These are phyloP conservation scores for Ophiostoma triangulosporum DNA, from an alignment of 2,329 filamentous ascomycete species.

Conservation along the genomic window DNA sequence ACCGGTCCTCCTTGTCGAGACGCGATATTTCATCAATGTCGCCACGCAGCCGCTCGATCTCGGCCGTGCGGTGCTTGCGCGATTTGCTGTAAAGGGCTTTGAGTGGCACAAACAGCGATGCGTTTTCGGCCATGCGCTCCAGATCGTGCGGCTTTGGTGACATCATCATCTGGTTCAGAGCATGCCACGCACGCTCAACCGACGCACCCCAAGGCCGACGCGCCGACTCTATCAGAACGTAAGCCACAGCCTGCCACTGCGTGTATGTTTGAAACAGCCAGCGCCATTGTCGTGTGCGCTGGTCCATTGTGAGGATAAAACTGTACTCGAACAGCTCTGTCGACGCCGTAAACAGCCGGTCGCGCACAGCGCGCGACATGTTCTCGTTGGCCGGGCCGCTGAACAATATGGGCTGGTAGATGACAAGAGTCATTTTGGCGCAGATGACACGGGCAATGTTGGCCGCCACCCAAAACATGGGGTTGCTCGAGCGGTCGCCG, in stretches of 20 bases:
- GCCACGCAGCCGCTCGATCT: conserved; percentile 34
- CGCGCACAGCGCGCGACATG: conserved; percentile 21
- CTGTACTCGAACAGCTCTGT: conserved; percentile 44
- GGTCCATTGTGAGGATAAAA: conserved; percentile 37
- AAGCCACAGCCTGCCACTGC: conserved; percentile 46
- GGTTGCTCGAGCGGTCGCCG: conserved; percentile 30
- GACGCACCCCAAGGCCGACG: conserved; percentile 26
- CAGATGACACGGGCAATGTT: conserved; percentile 36
- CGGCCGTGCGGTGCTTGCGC: conserved; percentile 34
- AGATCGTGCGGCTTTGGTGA: conserved; percentile 25
- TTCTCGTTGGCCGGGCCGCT: conserved; percentile 21
- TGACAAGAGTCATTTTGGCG: conserved; percentile 39
- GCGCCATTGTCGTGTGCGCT: conserved; percentile 35
- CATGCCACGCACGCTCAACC: conserved; percentile 19
- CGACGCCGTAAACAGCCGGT: conserved; percentile 32
- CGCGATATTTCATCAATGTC: conserved; percentile 35
- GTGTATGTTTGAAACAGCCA: conserved; percentile 48
- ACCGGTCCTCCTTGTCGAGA: conserved; percentile 35
- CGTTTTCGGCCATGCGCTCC: conserved; percentile 30
- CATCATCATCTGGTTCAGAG: conserved; percentile 19
- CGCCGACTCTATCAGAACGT: conserved; percentile 37
- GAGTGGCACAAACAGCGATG: conserved; percentile 39
- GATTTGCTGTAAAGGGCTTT: conserved; percentile 41
- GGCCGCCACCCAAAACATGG: conserved; percentile 37
- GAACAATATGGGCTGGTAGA: conserved; percentile 39